These are phyloP conservation scores for Articulospora tetracladia DNA, from an alignment of 495 filamentous ascomycete species.

Conservation along the genomic window DNA sequence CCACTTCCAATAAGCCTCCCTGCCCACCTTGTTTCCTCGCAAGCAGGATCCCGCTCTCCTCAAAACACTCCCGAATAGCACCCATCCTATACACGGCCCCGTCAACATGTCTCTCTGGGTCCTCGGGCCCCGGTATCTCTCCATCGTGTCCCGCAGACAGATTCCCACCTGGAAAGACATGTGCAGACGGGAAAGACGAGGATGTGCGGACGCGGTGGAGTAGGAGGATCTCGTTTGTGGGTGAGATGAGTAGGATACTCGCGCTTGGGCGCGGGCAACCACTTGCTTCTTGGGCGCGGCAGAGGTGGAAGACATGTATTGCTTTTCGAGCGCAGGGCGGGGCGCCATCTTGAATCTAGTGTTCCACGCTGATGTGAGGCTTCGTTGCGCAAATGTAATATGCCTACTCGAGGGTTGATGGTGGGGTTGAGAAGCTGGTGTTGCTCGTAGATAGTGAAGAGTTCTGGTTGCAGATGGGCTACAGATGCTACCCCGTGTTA, in stretches of 20 bases:
- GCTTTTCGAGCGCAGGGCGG: conserved; percentile 16
- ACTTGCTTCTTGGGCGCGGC: conserved; percentile 8
- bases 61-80: conserved; percentile 88
- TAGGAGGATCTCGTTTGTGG: conserved; percentile 80
- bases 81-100: conserved; percentile 65
- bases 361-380: neutral
- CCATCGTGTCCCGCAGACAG: conserved; percentile 70
- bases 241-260: conserved; percentile 79
- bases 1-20: conserved; percentile 46
- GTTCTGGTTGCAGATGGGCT: neutral
- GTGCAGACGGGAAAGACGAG: conserved; percentile 80
- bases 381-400: neutral
- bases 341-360: conserved; percentile 9
- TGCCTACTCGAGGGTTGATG: neutral
- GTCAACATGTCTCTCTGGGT: conserved; percentile 58
- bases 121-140: conserved; percentile 41
- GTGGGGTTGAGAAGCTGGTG: neutral
- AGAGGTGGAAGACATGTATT: conserved; percentile 23
- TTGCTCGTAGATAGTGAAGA: neutral
- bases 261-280: conserved; percentile 32
- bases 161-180: conserved; percentile 96
- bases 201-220: conserved; percentile 82
- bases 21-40: conserved; percentile 47
- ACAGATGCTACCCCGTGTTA: neutral
- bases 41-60: conserved; percentile 88